Base-by-base conservation (phyloP, 1,284 basidiomycete genomes). In the Leucoagaricus sp. region DNA sequence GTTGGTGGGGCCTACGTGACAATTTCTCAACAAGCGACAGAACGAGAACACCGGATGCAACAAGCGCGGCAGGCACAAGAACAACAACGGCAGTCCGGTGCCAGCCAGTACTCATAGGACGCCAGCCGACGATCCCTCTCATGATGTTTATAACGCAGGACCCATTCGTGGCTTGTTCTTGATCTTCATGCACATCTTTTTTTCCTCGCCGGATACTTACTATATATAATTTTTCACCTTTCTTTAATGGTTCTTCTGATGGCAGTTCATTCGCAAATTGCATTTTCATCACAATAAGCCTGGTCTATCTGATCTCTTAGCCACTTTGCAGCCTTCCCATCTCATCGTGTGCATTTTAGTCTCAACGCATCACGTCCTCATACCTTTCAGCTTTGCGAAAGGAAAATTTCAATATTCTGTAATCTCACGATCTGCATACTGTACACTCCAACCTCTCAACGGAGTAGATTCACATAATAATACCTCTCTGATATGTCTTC, bases 1-100 rank as follows among this genome's bases (percentile, higher is more conserved):
- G 76, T 82, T 47, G 90, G 90, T 58, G 86, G 91, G 56, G 87
- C 91, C 21, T 93, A 93, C 66, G 84, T 93, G 65, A 93, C 91
- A n/a, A 79, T 93, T 58, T 92, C 90, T 42, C 85, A 88, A 62
- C 82, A 85, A 65, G 90, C 83, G 29, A 84, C 80, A 61, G 86
- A 89, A 68, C 82, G 82, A 58, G 82, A 82, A 64, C 82, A 83
- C 59, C 71, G 75, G 36, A 70, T 82, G 65, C 72, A 71, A 31
- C 55, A 57, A 33, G 38, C 36, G 19, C 34, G 47, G 15, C 46
- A 55, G 19, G 34, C 41, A 31, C 54, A 50, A 28, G 41, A 49
- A 19, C 48, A 50, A 36, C 55, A 51, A 61, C 59, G 58, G 34
- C 44, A 54, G 33, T n/a, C 48, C 29, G 42, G 44, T 40, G 26